Base-by-base conservation (phyloP, 2,329 filamentous ascomycete species). In the Beauveria sp. region DNA sequence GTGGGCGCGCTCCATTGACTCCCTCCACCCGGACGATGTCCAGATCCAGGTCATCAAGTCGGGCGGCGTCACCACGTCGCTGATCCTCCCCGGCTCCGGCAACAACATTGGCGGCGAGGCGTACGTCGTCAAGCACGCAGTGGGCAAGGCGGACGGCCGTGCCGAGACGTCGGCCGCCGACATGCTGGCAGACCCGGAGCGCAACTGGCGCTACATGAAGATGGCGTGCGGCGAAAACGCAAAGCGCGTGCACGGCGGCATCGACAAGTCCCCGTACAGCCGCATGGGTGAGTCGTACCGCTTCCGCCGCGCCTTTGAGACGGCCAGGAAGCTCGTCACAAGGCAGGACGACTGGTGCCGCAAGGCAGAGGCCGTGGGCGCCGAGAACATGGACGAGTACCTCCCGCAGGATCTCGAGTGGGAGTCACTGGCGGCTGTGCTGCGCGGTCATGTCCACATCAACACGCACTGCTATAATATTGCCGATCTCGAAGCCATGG, bases 201-300 rank as follows among this genome's bases (percentile, higher is more conserved):
- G 78, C 24, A 82, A 76, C 63, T 87, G 85, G 82, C 79, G 87
- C 22, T 90, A 88, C 70, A 87, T 90, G 79, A 90, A 90, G 75
- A 90, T 90, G 86, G 87, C 87, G 0, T 90, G 86, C 64, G 87
- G 87, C 41, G 87, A 90, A 72, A 90, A 90, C 66, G 76, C 86
- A 2, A 88, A 88, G 73, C 74, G 79, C 1, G 74, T 84, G 0
- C 87, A 88, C 63, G 85, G 85, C 10, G 76, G 75, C 51, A 67
- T 74, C 5, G 84, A 83, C 26, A 76, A 79, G 56, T 75, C 75
- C 51, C 85, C 84, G 0, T 78, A 78, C 59, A 88, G 83, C 63
- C 77, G 87, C 1, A 75, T 90, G 67, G 87, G 87, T 9, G 86
- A 90, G 72, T 86, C 85, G 53, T 90, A 84, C 79, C 80, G 85